Evolutionary conservation across 108 stramenopile species (phyloP), one percentile per base, ranked within the genome.

Genomic region (Pseudonitzschia pungens): DNA sequence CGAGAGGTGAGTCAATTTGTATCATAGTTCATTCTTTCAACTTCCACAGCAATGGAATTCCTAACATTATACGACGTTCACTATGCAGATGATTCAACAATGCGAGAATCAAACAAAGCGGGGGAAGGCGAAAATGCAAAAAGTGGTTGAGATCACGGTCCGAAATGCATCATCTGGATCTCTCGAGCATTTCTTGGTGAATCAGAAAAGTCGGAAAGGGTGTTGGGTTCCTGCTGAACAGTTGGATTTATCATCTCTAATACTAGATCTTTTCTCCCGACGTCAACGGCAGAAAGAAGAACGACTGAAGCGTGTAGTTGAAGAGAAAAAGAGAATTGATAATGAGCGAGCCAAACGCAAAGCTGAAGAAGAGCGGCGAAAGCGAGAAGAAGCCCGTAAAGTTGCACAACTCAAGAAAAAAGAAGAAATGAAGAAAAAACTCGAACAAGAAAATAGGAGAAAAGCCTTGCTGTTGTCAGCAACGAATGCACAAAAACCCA

Each of bases 141-240:
- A 85, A 56, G 42, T 74, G n/a, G 64, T 90, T 11, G 71, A 66
- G 16, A 83, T 77, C 52, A 67, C 73, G 29, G 76, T 80, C 45
- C 57, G 73, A 20, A 87, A 90, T 78, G 79, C 77, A 16, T 57
- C 50, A 28, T 81, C 82, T 16, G 89, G 89, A 26, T 48, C 75
- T 27, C 66, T 75, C 41, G 81, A 88, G 26, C 86, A 88, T 59
- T 88, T 85, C 51, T 79, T 90, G 2, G 81, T 86, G 28, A 76
- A 86, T 3, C 70, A 69, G 26, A 66, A 48, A 2, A 85, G 76
- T 51, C 65, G 67, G 28, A 81, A 75, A 53, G 89, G 87, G 8
- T 75, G 69, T 44, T 90, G 89, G 89, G 55, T 77, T 42, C 73
- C 83, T 43, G 85, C 80, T 29, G 53, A 77, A 15, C 73, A 67